A percentile compares a stretch with the other conserved stretches of the same genome.
phyloP scores from a whole-genome alignment of 805 yeast genomes.

The Saccharomycodes ludwigii region DNA sequence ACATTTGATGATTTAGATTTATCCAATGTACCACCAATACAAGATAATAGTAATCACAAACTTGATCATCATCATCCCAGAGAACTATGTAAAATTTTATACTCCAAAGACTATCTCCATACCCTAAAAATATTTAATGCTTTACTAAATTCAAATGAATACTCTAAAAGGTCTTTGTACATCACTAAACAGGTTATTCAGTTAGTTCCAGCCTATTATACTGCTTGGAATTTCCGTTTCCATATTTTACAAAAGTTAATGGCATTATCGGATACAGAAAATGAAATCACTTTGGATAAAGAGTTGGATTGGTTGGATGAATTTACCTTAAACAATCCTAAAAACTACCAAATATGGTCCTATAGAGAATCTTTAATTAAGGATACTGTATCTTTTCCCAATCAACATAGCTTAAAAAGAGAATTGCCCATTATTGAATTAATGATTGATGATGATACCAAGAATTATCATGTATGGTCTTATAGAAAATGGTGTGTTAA shows the following conservation, averaged over 20 bases:
- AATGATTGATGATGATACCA: conserved; percentile 69
- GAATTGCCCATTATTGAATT: conserved; percentile 56
- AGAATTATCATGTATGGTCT: conserved; percentile 96
- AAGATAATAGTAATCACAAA: too few species aligned
- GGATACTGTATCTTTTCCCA: conserved; percentile 16
- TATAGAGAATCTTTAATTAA: conserved; percentile 62
- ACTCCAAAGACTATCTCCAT: conserved; percentile 1
- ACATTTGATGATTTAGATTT: too few species aligned
- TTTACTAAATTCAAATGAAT: conserved; percentile 45
- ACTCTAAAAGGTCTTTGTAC: conserved; percentile 56
- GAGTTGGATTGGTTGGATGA: conserved; percentile 76
- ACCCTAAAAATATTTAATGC: conserved; percentile 19
- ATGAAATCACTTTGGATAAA: conserved; percentile 15
- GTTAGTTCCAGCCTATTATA: conserved; percentile 78
- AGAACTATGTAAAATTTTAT: conserved; percentile 4
- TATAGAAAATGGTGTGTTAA: conserved; percentile 75
- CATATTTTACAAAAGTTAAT: conserved; percentile 33
- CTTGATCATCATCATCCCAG: too few species aligned
- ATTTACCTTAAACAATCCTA: conserved; percentile 63
- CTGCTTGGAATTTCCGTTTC: conserved; percentile 70
- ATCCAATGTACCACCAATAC: too few species aligned
- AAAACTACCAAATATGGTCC: conserved; percentile 97
- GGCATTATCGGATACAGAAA: background rate
- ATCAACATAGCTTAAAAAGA: conserved; percentile 30
- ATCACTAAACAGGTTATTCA: conserved; percentile 53